These are phyloP conservation scores for Eutypa lata DNA, from an alignment of 2,329 filamentous ascomycete species.

Conservation along the genomic window DNA sequence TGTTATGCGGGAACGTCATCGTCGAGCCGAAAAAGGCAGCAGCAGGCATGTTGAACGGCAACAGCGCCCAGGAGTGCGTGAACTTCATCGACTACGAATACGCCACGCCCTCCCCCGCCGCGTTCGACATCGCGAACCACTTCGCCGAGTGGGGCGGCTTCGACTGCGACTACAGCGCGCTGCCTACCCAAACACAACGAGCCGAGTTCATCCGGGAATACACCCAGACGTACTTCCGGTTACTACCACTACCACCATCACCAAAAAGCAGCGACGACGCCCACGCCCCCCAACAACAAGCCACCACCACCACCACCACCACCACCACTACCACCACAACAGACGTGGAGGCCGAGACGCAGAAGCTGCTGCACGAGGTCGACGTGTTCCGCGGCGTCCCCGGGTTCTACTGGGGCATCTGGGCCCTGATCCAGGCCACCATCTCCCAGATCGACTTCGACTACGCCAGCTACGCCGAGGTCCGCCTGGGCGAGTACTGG, in stretches of 20 bases:
- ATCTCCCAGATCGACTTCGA: slow-evolving; percentile 97
- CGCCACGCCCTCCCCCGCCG: slow-evolving; percentile 86
- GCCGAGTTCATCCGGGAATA: slow-evolving; percentile 82
- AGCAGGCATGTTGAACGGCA: slow-evolving; percentile 20
- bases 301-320: slow-evolving; percentile 38
- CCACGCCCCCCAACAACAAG: not conserved
- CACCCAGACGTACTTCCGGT: slow-evolving; percentile 67
- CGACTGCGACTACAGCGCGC: slow-evolving; percentile 82
- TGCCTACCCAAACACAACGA: slow-evolving; percentile 76
- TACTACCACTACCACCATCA: slow-evolving; percentile 38
- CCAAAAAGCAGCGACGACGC: slow-evolving; percentile 1
- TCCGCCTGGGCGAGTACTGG: slow-evolving; percentile 86
- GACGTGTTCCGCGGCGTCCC: slow-evolving; percentile 86
- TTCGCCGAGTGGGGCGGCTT: slow-evolving; percentile 98
- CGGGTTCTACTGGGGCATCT: slow-evolving; percentile 89
- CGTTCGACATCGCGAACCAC: slow-evolving; percentile 96
- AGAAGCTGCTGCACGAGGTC: slow-evolving; percentile 73
- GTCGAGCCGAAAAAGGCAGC: slow-evolving; percentile 55
- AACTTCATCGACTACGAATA: slow-evolving; percentile 99
- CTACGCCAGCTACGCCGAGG: slow-evolving; percentile 86
- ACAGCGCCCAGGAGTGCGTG: slow-evolving; percentile 47
- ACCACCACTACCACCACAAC: slow-evolving; percentile 1
- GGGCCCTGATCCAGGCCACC: slow-evolving; percentile 89
- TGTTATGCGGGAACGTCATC: slow-evolving; percentile 95
- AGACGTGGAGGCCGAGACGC: slow-evolving; percentile 60